phyloP scores from a whole-genome alignment of 768 basidiomycete genomes.

The Psilocybe cyanescens region DNA sequence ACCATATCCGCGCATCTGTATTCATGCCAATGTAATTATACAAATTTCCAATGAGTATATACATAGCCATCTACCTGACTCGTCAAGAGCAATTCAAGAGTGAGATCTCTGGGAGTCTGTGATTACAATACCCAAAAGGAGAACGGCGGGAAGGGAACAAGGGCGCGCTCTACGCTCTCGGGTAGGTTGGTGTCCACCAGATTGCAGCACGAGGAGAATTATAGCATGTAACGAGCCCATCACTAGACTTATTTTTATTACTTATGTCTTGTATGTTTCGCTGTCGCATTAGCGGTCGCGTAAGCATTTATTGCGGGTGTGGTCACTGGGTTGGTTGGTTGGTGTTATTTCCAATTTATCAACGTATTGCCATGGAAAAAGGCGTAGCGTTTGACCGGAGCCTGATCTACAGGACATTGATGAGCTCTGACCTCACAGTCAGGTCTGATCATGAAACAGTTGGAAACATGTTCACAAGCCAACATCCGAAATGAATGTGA shows the following conservation, averaged over 20 bases:
- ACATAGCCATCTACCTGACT: neutral
- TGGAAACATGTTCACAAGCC: neutral
- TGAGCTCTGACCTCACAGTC: slow-evolving; percentile 3
- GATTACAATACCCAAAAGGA: neutral
- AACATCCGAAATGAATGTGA: neutral
- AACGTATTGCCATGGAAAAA: slow-evolving; percentile 7
- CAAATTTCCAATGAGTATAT: neutral
- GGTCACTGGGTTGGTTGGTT: neutral
- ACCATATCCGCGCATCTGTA: neutral
- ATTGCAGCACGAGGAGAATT: too few relatives aligned
- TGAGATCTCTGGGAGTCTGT: neutral
- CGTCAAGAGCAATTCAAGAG: neutral
- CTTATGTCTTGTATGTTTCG: too few relatives aligned
- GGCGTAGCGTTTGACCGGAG: slow-evolving; percentile 3
- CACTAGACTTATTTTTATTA: neutral
- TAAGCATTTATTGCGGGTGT: neutral
- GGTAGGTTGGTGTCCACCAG: too few relatives aligned
- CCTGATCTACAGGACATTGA: slow-evolving; percentile 2
- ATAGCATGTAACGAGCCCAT: neutral
- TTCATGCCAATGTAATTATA: neutral
- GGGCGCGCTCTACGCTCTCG: neutral
- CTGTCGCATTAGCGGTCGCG: neutral
- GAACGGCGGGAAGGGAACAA: neutral
- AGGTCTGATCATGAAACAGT: neutral
- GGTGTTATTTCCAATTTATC: slow-evolving; percentile 6